These are phyloP conservation scores for Solanum hybrid DNA, from an alignment of 305 asterid species.

Conservation along the genomic window DNA sequence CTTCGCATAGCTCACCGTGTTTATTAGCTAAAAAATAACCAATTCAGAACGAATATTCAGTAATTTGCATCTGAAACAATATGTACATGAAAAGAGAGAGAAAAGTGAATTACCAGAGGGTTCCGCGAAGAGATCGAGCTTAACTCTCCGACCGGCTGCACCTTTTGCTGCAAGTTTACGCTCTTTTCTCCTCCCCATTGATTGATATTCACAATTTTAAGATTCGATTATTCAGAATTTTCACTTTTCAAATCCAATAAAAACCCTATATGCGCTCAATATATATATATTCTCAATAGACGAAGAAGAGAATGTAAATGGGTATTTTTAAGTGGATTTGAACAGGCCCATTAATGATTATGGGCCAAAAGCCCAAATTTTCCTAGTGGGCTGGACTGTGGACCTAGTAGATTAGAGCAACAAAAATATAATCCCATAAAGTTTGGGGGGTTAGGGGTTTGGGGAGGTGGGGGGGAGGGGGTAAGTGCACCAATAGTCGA, in stretches of 20 bases:
- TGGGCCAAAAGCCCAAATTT: background rate
- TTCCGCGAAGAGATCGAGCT: slow-evolving; percentile 89
- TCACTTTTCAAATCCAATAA: background rate
- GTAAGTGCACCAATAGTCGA: too few relatives aligned
- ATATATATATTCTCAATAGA: background rate
- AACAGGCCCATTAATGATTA: background rate
- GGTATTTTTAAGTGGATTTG: background rate
- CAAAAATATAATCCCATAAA: background rate
- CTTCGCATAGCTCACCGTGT: background rate
- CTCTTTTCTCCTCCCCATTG: slow-evolving; percentile 94
- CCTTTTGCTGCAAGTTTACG: slow-evolving; percentile 67
- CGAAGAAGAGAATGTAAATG: background rate
- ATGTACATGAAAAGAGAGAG: background rate
- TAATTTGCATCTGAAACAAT: background rate
- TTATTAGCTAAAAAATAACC: background rate
- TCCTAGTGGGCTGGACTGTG: background rate
- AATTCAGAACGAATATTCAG: background rate
- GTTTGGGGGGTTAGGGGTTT: background rate
- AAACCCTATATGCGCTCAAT: background rate
- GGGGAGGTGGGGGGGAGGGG: too few relatives aligned
- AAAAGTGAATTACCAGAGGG: slow-evolving; percentile 59
- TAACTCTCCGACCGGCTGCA: slow-evolving; percentile 73
- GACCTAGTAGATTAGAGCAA: background rate
- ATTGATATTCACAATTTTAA: background rate
- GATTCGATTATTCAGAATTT: background rate